phyloP scores from a whole-genome alignment of 352 stramenopile species.

The Phytophthora litchii region DNA sequence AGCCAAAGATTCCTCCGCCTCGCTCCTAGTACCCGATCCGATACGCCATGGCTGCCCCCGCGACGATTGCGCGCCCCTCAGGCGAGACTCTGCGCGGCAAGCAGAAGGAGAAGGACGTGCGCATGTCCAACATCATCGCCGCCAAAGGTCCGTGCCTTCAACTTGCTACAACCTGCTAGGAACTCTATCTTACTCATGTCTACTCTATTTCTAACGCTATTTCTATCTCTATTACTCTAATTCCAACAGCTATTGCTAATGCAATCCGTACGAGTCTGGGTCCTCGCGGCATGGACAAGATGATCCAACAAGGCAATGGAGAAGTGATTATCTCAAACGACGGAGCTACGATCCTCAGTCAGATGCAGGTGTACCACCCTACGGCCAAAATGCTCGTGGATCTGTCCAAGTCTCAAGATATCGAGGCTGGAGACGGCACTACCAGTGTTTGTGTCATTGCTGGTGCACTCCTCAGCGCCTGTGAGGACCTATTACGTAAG shows the following conservation, averaged over 20 bases:
- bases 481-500: constrained; percentile 90
- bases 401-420: constrained; percentile 99
- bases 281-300: constrained; percentile 99
- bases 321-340: constrained; percentile 99
- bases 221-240: constrained; percentile 2
- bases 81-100: constrained; percentile 87
- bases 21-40: not conserved
- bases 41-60: constrained; percentile 30
- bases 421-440: constrained; percentile 98
- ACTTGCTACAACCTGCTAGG: not conserved
- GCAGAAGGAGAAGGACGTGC: constrained; percentile 98
- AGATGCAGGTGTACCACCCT: constrained; percentile 99
- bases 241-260: constrained; percentile 94
- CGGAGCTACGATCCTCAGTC: constrained; percentile 98
- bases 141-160: constrained; percentile 88
- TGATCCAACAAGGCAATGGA: constrained; percentile 97
- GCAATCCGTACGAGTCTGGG: constrained; percentile 98
- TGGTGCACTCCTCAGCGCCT: constrained; percentile 97
- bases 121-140: constrained; percentile 98
- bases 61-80: constrained; percentile 66
- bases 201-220: not conserved
- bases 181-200: no score
- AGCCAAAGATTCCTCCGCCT: constrained; percentile 35
- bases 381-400: constrained; percentile 99
- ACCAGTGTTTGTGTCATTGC: constrained; percentile 99